Conservation (phyloP, 2,329 filamentous ascomycete genomes). For the Nothophaeocryptopus gaeumannii region DNA sequence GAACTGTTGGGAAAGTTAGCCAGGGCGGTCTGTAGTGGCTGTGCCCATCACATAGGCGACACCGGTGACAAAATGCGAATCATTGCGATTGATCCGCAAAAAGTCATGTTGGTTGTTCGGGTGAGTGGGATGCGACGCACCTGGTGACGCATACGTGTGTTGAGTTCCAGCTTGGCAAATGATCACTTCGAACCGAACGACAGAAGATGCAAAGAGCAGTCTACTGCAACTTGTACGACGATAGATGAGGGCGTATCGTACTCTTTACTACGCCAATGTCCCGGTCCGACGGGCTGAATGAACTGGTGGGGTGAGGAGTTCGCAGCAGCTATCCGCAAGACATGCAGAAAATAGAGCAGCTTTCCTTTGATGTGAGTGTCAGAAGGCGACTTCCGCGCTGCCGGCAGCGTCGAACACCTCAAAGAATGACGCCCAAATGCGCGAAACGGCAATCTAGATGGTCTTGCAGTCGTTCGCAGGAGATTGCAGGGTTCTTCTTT, state of each 20-base stretch:
- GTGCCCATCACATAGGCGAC: conserved; percentile 13
- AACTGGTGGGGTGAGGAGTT: conserved; percentile 23
- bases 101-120: conserved; percentile 6
- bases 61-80: conserved; percentile 3
- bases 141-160: conserved; percentile 36
- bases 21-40: conserved; percentile 19
- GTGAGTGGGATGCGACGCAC: conserved; percentile 27
- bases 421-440: conserved; percentile 23
- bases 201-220: conserved; percentile 25
- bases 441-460: conserved; percentile 24
- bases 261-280: conserved; percentile 16
- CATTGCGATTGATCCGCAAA: conserved; percentile 10
- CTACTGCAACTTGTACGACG: conserved; percentile 37
- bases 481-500: conserved; percentile 36
- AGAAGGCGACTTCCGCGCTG: conserved; percentile 22
- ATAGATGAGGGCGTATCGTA: conserved; percentile 24
- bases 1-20: conserved; percentile 20
- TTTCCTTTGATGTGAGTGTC: conserved; percentile 31
- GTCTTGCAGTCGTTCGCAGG: conserved; percentile 37
- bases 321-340: conserved; percentile 36
- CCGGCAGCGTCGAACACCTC: conserved; percentile 18
- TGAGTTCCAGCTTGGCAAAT: conserved; percentile 30
- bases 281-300: conserved; percentile 18
- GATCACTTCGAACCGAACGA: conserved; percentile 24
- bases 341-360: conserved; percentile 31